Conservation (phyloP, 495 filamentous ascomycete genomes). For the Tricharina praecox region DNA sequence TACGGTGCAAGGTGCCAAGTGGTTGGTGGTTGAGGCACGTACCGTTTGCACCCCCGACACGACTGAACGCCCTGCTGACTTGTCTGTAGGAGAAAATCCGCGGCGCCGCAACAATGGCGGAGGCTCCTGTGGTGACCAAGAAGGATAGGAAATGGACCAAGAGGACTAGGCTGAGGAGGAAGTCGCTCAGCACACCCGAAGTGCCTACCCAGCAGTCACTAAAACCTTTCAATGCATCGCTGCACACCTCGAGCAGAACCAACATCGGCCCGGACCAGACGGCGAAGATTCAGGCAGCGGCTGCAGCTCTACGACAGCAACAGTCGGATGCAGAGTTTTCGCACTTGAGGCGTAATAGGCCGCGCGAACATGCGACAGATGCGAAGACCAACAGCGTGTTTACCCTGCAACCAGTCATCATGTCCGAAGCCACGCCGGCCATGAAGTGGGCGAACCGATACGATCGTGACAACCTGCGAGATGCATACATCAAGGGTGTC, state of each 20-base stretch:
- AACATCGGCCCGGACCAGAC: conserved; percentile 87
- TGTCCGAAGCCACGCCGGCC: conserved; percentile 76
- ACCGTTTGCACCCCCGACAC: background rate
- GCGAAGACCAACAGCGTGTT: conserved; percentile 68
- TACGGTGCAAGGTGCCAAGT: conserved; percentile 57
- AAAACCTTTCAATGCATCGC: conserved; percentile 21
- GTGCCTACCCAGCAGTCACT: conserved; percentile 9
- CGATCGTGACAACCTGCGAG: conserved; percentile 67
- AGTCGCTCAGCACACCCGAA: conserved; percentile 17
- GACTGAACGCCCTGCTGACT: background rate
- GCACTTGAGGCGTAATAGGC: conserved; percentile 14
- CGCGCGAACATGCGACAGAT: conserved; percentile 25
- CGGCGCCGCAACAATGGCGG: conserved; percentile 72
- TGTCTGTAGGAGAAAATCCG: conserved; percentile 87
- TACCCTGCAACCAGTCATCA: conserved; percentile 69
- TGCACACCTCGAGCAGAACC: conserved; percentile 48
- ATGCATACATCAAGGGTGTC: conserved; percentile 47
- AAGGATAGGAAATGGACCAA: conserved; percentile 56
- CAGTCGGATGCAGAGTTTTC: conserved; percentile 28
- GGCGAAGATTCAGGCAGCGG: conserved; percentile 78
- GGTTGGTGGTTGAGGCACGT: conserved; percentile 48
- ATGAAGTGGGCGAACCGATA: conserved; percentile 91
- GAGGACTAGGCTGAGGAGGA: conserved; percentile 20
- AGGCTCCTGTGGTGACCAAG: conserved; percentile 21
- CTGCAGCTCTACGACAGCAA: conserved; percentile 53